Conservation (phyloP, 192 early-diverging fungal genomes). For the Coemansia sp. region DNA sequence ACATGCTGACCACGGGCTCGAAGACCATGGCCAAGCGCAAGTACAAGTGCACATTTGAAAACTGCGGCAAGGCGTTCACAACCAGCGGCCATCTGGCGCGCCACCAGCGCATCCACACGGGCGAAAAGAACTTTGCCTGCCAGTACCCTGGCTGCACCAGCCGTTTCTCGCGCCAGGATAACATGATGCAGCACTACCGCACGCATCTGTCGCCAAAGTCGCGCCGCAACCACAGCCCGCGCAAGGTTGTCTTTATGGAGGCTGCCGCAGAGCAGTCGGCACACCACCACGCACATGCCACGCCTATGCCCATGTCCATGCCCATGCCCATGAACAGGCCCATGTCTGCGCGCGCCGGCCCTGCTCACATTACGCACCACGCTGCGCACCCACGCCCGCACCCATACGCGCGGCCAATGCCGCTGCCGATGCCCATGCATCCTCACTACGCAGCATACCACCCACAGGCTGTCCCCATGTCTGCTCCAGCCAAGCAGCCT, state of each 20-base stretch:
- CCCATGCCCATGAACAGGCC: not conserved
- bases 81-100: conserved; percentile 69
- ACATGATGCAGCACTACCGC: conserved; percentile 82
- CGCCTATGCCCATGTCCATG: not conserved
- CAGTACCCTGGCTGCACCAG: conserved; percentile 62
- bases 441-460: conserved; percentile 4
- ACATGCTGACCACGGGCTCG: conserved; percentile 13
- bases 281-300: not conserved
- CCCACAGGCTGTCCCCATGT: conserved; percentile 1
- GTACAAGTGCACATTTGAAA: conserved; percentile 60
- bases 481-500: conserved; percentile 4
- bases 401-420: conserved; percentile 8
- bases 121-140: conserved; percentile 70
- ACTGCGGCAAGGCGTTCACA: conserved; percentile 74
- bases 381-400: conserved; percentile 2
- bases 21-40: conserved; percentile 57
- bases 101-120: conserved; percentile 75
- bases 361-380: conserved; percentile 4
- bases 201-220: conserved; percentile 68
- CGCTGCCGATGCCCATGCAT: conserved; percentile 7
- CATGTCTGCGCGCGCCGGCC: conserved; percentile 1
- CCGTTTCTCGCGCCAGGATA: conserved; percentile 72
- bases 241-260: conserved; percentile 33
- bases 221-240: conserved; percentile 46
- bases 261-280: conserved; percentile 1